phyloP scores from a whole-genome alignment of 163 green algal species.

The Trebouxia gelatinosa region DNA sequence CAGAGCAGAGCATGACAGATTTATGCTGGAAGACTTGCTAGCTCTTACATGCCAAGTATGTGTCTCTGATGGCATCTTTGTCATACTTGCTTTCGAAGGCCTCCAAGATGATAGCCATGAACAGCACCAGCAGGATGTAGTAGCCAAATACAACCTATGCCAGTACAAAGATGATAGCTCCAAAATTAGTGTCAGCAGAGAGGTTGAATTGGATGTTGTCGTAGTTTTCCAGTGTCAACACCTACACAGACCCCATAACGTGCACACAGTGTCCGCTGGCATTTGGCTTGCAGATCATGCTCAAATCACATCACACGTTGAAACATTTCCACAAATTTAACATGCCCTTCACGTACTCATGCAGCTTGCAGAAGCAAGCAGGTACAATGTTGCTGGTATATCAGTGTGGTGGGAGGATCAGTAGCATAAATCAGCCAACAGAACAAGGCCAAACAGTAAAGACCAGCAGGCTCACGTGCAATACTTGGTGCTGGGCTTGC shows the following conservation, averaged over 20 bases:
- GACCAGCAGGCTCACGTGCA: no score
- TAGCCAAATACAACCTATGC: constrained; percentile 71
- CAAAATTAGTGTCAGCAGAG: constrained; percentile 59
- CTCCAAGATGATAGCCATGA: constrained; percentile 77
- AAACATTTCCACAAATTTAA: no score
- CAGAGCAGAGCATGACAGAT: neutral
- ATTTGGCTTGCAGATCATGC: no score
- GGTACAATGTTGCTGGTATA: no score
- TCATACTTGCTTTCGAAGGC: constrained; percentile 82
- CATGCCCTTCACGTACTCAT: no score
- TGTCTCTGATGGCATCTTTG: constrained; percentile 29
- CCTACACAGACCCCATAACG: constrained; percentile 31
- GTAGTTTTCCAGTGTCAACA: constrained; percentile 73
- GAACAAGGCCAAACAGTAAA: no score
- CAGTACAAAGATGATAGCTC: constrained; percentile 64
- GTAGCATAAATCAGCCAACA: no score
- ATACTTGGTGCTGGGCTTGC: no score
- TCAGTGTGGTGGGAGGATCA: no score
- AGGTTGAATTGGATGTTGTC: constrained; percentile 58
- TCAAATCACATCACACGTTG: no score
- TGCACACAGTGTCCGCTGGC: no score
- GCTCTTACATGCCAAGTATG: constrained; percentile 38
- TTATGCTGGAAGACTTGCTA: neutral
- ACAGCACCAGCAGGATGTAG: constrained; percentile 62
- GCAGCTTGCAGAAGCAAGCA: no score